These are phyloP conservation scores for Nannizziopsis barbatae DNA, from an alignment of 2,329 filamentous ascomycete genomes.

Conservation along the genomic window DNA sequence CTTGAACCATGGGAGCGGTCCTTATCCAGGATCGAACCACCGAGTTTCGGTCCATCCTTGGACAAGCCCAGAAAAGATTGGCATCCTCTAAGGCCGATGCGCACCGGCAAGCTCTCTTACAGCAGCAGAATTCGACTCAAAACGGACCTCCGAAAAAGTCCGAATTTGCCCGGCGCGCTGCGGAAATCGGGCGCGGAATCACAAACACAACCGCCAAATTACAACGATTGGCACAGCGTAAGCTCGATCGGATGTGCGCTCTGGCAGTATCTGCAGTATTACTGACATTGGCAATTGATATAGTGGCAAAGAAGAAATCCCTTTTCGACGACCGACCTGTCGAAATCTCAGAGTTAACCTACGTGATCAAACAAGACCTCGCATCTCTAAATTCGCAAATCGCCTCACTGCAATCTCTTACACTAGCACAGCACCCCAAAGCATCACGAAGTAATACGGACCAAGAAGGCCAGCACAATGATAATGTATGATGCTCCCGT, in stretches of 20 bases:
- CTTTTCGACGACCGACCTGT: constrained; percentile 94
- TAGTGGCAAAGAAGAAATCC: constrained; percentile 88
- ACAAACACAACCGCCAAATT: constrained; percentile 88
- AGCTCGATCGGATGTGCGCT: constrained; percentile 22
- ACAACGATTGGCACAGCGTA: constrained; percentile 77
- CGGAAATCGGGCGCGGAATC: constrained; percentile 85
- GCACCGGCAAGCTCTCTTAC: constrained; percentile 70
- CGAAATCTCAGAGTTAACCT: constrained; percentile 93
- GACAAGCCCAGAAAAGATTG: constrained; percentile 71
- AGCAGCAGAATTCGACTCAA: constrained; percentile 52
- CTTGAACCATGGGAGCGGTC: constrained; percentile 37
- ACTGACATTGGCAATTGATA: constrained; percentile 1
- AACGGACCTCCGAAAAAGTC: constrained; percentile 44
- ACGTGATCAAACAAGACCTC: constrained; percentile 95
- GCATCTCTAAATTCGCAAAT: constrained; percentile 79
- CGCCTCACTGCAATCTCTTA: constrained; percentile 64
- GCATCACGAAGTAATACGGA: constrained; percentile 39
- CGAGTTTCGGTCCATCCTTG: constrained; percentile 87
- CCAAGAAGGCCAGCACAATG: constrained; percentile 93
- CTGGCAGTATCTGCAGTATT: neutral
- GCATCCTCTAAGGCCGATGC: constrained; percentile 64
- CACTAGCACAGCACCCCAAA: constrained; percentile 62
- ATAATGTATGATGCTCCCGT: constrained; percentile 52
- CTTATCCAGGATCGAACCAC: constrained; percentile 94
- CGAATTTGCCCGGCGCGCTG: constrained; percentile 85